phyloP scores from a whole-genome alignment of 345 rosid species.

The Euphorbia pulcherrima region DNA sequence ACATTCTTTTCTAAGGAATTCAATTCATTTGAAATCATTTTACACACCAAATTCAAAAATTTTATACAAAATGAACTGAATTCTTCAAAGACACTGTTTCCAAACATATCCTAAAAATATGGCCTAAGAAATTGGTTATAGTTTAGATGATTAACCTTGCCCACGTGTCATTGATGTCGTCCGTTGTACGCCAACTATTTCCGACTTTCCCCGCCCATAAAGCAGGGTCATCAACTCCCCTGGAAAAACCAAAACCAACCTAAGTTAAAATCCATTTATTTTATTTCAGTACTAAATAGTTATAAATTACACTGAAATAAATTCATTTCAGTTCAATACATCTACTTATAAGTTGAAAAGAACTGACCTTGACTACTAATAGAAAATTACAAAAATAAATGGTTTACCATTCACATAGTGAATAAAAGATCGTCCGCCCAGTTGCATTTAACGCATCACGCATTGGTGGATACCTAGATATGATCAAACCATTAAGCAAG shows the following conservation, averaged over 20 bases:
- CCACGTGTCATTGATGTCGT: constrained; percentile 93
- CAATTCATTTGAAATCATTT: too few species aligned
- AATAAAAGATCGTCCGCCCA: constrained; percentile 67
- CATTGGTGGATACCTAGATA: constrained; percentile 92
- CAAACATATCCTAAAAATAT: too few species aligned
- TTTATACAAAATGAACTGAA: too few species aligned
- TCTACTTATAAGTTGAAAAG: too few species aligned
- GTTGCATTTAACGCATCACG: constrained; percentile 76
- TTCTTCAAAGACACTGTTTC: too few species aligned
- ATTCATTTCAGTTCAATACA: too few species aligned
- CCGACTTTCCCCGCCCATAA: constrained; percentile 90
- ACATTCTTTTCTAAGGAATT: too few species aligned
- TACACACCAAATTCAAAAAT: too few species aligned
- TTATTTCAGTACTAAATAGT: too few species aligned
- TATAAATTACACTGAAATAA: too few species aligned
- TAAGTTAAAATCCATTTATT: too few species aligned
- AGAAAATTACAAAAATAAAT: constrained; percentile 1
- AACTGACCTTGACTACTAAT: too few species aligned
- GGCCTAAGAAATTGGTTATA: background rate
- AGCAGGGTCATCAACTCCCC: constrained; percentile 95
- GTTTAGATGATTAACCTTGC: constrained; percentile 58
- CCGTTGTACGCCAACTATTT: constrained; percentile 98
- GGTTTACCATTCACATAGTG: constrained; percentile 87
- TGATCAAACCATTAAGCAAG: constrained; percentile 2
- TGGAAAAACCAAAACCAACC: constrained; percentile 30